Base-by-base conservation (phyloP, 140 eudicot genomes). In the Cichorium intybus region DNA sequence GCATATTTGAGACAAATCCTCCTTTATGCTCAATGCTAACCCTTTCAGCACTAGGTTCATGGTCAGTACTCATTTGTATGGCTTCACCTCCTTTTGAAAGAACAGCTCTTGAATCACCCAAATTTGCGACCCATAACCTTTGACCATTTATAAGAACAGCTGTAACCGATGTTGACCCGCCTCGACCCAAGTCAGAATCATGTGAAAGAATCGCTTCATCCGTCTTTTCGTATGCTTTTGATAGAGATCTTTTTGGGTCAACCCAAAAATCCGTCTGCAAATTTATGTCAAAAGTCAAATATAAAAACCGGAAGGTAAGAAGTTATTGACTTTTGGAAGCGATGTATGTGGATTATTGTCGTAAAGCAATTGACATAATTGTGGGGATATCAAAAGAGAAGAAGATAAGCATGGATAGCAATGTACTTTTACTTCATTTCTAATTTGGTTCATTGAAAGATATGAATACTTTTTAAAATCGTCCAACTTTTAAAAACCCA, bases 1-100 rank as follows among this genome's bases (percentile, higher is more conserved):
- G 95, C 90, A 86, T 83, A 56, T 86, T 86, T 39, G 95, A 83
- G 54, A 86, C 95, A 31, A 86, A 83, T 2, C 95, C 95, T 26
- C 95, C 95, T 75, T 75, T 80, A 74, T 78, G 73, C 72, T 86
- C 95, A 56, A 86, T 86, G 75, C 79, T 77, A 55, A 71, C 77
- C 21, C 90, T 69, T 66, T 86, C 95, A 0, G 87, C 64, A 56
- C 76, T 81, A 17, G 95, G 95, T 59, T 86, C 90, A 39, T 86
- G 95, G 41, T 86, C 95, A 23, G 76, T 76, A 26, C 81, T 83
- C 87, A 86, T 68, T 63, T 80, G 90, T 11, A 83, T 50, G 6
- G 90, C 95, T 59, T 83, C 78, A 20, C 90, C 87, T 18, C 83
- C 81, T 75, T 69, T 72, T 18, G 87, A 80, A 53, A 86, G 77